Evolutionary conservation across 768 basidiomycete species (phyloP), one percentile per base, ranked within the genome.

Genomic region (Kwoniella mangroviensis): DNA sequence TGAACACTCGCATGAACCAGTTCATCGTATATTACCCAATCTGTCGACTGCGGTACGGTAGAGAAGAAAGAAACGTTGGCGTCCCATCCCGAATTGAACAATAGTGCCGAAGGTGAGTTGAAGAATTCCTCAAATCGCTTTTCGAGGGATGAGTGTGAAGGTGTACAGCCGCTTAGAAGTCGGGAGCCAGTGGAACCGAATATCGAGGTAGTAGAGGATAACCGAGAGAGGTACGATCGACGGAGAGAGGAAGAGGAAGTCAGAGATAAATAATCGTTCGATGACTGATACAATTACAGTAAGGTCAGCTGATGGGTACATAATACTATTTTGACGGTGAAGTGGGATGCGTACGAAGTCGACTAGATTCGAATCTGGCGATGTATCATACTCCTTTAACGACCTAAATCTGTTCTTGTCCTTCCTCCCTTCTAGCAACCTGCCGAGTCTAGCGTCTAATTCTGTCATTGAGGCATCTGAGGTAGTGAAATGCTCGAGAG

Each of bases 11-110:
- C 94, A 79, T 97, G 95, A 57, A 96, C 90, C 74, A 92, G 88
- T 73, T 91, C 92, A 79, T 98, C 94, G 75, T 89, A 90, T 15
- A 96, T 83, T 53, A 97, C 82, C 56, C 87, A 87, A 79, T 98
- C 95, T 12, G 89, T 89, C 0, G 85, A 81, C 69, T 92, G 92
- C 0, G 94, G 94, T 0, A 97, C 83, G 55, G 88, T 88, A 0
- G 91, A 86, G 84, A 95, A 95, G 82, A 96, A 88, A 0, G 90
- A 91, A 2, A 90, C 90, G 79, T 96, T 98, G 10, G 94, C 93
- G 82, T 96, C 94, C 81, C 90, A 95, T 0, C 94, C 94, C 0
- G 92, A 94, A 82, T 93, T 94, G 87, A 94, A 95, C 4, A 97
- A 86, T 10, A 97, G 85, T 0, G 91, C 92, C 0, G 89, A 85